Conservation (phyloP, 2,329 filamentous ascomycete genomes). For the Didymella segeticola region DNA sequence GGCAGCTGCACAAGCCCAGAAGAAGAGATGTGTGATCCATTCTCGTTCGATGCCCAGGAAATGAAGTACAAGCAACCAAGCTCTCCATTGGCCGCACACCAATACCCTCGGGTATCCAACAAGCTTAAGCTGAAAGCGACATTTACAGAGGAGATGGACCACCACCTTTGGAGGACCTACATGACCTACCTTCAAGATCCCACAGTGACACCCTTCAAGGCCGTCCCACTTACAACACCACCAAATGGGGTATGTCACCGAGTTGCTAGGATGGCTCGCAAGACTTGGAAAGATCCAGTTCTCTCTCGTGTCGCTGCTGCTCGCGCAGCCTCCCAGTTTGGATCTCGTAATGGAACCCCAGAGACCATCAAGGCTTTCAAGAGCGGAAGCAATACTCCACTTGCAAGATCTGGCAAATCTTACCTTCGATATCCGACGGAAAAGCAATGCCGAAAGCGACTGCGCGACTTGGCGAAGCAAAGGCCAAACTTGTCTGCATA, state of each 20-base stretch:
- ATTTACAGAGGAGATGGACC: conserved; percentile 70
- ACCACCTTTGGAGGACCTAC: conserved; percentile 71
- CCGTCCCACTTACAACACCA: conserved; percentile 67
- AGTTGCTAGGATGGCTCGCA: conserved; percentile 67
- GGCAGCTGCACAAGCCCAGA: conserved; percentile 68
- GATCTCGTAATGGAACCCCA: conserved; percentile 48
- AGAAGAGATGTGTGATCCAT: conserved; percentile 64
- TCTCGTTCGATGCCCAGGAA: conserved; percentile 53
- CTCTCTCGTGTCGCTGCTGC: conserved; percentile 35
- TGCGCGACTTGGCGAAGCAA: conserved; percentile 66
- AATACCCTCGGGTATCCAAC: conserved; percentile 42
- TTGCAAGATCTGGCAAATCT: conserved; percentile 46
- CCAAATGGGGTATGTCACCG: conserved; percentile 70
- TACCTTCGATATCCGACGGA: conserved; percentile 63
- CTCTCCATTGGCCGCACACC: conserved; percentile 42
- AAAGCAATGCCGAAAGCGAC: conserved; percentile 63
- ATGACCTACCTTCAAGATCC: conserved; percentile 71
- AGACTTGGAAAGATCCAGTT: conserved; percentile 63
- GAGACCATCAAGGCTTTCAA: conserved; percentile 53
- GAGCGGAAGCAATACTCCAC: conserved; percentile 58
- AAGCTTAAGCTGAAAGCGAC: conserved; percentile 53
- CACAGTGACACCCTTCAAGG: conserved; percentile 71
- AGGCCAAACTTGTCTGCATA: conserved; percentile 69
- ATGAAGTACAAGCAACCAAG: conserved; percentile 36
- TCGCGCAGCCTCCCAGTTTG: conserved; percentile 25